phyloP scores from a whole-genome alignment of 1,139 yeast genomes.

The Eremothecium sinecaudum region DNA sequence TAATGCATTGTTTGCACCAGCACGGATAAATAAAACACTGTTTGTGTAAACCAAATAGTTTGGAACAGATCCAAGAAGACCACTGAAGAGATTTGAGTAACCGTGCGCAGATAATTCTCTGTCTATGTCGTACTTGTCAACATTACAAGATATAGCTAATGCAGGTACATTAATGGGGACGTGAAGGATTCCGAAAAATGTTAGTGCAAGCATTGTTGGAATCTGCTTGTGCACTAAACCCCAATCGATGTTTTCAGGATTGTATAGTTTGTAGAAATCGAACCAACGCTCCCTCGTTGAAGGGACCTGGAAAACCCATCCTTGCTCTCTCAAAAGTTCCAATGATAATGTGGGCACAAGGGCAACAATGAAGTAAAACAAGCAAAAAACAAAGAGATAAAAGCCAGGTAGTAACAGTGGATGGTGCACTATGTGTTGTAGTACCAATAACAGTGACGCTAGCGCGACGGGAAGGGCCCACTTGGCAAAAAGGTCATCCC shows the following conservation, averaged over 20 bases:
- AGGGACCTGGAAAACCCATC: constrained; percentile 67
- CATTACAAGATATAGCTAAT: constrained; percentile 78
- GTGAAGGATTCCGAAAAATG: constrained; percentile 90
- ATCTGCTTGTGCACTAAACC: constrained; percentile 53
- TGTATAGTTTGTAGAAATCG: constrained; percentile 63
- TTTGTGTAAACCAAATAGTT: constrained; percentile 92
- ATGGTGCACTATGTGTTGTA: constrained; percentile 59
- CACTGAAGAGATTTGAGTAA: constrained; percentile 79
- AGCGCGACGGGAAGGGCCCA: constrained; percentile 66
- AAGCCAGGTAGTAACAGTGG: constrained; percentile 75
- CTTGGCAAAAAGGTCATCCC: constrained; percentile 41
- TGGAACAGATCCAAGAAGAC: constrained; percentile 77
- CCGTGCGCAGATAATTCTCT: constrained; percentile 94
- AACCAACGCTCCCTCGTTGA: constrained; percentile 78
- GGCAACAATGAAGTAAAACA: constrained; percentile 61
- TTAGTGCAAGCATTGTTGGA: constrained; percentile 91
- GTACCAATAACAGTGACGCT: constrained; percentile 48
- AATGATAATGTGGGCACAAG: constrained; percentile 59
- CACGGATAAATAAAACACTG: constrained; percentile 79
- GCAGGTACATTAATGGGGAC: constrained; percentile 98
- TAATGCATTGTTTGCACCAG: constrained; percentile 84
- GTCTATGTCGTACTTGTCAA: constrained; percentile 78
- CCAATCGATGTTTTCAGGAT: constrained; percentile 68
- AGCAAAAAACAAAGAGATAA: constrained; percentile 59
- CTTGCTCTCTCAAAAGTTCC: constrained; percentile 51